phyloP scores from a whole-genome alignment of 495 filamentous ascomycete species.

The Penicillium salamii region DNA sequence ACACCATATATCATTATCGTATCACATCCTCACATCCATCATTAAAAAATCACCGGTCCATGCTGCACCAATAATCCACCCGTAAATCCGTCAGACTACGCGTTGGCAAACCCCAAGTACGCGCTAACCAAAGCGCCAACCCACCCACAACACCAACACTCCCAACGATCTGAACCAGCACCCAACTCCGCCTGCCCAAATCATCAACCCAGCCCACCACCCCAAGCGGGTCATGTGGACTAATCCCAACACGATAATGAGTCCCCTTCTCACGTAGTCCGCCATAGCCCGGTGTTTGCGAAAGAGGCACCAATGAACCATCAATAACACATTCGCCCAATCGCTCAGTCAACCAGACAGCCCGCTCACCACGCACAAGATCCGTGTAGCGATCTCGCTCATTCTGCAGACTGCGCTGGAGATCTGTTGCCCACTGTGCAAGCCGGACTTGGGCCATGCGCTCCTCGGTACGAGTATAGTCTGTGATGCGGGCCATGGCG shows the following conservation, averaged over 20 bases:
- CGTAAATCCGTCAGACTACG: conserved; percentile 37
- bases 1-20: conserved; percentile 6
- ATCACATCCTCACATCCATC: neutral
- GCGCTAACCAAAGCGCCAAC: conserved; percentile 61
- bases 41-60: conserved; percentile 14
- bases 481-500: conserved; percentile 66
- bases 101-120: conserved; percentile 41
- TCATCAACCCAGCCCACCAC: conserved; percentile 69
- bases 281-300: conserved; percentile 32
- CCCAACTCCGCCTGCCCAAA: conserved; percentile 61
- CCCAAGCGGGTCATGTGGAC: conserved; percentile 70
- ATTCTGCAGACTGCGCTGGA: conserved; percentile 78
- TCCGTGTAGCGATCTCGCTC: conserved; percentile 76
- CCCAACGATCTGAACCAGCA: conserved; percentile 75
- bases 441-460: conserved; percentile 74
- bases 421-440: conserved; percentile 85
- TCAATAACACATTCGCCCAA: conserved; percentile 73
- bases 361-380: conserved; percentile 68
- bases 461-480: conserved; percentile 71
- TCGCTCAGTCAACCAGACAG: conserved; percentile 74
- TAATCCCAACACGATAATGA: conserved; percentile 36
- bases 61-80: conserved; percentile 27
- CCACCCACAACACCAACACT: conserved; percentile 72
- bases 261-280: conserved; percentile 18
- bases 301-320: conserved; percentile 59